A percentile compares a stretch with the other conserved stretches of the same genome.
Evolutionary conservation across 1,139 yeast genomes (phyloP).

Genomic region (Blastobotrys buckinghamii): DNA sequence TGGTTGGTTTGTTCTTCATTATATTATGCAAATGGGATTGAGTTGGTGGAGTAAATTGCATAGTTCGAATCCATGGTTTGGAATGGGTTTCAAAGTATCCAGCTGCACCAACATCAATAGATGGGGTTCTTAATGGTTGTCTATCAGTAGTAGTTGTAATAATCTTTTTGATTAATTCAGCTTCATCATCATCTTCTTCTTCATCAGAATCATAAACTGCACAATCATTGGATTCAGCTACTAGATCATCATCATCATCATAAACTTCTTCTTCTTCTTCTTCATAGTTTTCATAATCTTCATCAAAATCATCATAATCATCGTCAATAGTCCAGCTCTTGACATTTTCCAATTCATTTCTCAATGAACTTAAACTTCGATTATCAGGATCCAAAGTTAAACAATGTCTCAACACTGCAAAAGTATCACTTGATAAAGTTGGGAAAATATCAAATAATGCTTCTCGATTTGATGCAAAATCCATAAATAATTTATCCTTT

Average conservation of each 20-base stretch:
- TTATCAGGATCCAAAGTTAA: slow-evolving; percentile 84
- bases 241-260: slow-evolving; percentile 15
- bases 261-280: slow-evolving; percentile 24
- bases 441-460: slow-evolving; percentile 90
- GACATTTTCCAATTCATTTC: slow-evolving; percentile 52
- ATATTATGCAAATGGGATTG: slow-evolving; percentile 6
- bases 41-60: slow-evolving; percentile 36
- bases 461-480: slow-evolving; percentile 83
- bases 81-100: slow-evolving; percentile 10
- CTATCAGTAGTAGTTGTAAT: slow-evolving; percentile 32
- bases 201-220: slow-evolving; percentile 17
- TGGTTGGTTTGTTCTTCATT: neutral
- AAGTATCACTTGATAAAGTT: slow-evolving; percentile 80
- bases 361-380: slow-evolving; percentile 59
- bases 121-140: slow-evolving; percentile 40
- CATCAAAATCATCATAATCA: slow-evolving; percentile 31
- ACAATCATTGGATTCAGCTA: no score
- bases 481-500: slow-evolving; percentile 78
- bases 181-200: slow-evolving; percentile 11
- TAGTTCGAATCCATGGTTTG: slow-evolving; percentile 31
- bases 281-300: slow-evolving; percentile 29
- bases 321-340: slow-evolving; percentile 79
- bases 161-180: slow-evolving; percentile 13
- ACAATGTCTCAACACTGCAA: slow-evolving; percentile 70
- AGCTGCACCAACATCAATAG: slow-evolving; percentile 18